phyloP scores from a whole-genome alignment of 2,329 filamentous ascomycete species.

The Raffaelea deltoideospora region DNA sequence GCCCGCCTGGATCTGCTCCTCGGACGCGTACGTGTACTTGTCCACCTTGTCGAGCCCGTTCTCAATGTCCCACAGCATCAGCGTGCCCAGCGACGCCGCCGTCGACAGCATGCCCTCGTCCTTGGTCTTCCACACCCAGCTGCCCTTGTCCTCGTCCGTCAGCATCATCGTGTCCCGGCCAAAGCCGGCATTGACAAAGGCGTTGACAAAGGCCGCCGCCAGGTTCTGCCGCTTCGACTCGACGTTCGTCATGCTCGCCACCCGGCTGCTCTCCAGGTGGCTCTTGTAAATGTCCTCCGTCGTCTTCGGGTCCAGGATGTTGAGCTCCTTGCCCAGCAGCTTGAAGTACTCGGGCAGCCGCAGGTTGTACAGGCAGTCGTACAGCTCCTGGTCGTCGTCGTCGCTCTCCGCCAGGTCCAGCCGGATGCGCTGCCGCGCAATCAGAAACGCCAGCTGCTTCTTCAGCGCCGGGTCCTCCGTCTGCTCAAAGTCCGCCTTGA shows the following conservation, averaged over 20 bases:
- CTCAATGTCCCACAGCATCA: constrained; percentile 89
- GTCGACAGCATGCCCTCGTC: constrained; percentile 96
- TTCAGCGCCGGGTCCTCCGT: constrained; percentile 69
- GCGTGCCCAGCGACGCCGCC: constrained; percentile 79
- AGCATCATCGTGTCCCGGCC: constrained; percentile 98
- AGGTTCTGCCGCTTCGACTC: constrained; percentile 94
- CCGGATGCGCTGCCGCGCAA: constrained; percentile 81
- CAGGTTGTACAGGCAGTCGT: constrained; percentile 77
- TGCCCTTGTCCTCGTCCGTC: constrained; percentile 71
- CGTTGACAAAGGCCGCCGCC: constrained; percentile 90
- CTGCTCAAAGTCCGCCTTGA: constrained; percentile 63
- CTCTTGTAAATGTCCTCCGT: constrained; percentile 99
- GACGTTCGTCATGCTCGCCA: constrained; percentile 82
- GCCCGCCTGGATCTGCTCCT: constrained; percentile 76
- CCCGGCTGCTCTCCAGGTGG: constrained; percentile 87
- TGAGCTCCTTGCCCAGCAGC: constrained; percentile 83
- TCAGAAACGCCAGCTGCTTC: constrained; percentile 87
- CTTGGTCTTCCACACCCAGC: constrained; percentile 99
- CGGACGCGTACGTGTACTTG: constrained; percentile 78
- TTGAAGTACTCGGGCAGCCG: constrained; percentile 88
- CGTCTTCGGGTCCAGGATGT: constrained; percentile 90
- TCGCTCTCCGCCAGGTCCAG: constrained; percentile 40
- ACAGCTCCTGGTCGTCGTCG: constrained; percentile 61
- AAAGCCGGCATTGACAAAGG: constrained; percentile 91
- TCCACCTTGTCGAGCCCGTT: constrained; percentile 86